Conservation (phyloP, 192 early-diverging fungal species). For the Backusella mclennaniae region DNA sequence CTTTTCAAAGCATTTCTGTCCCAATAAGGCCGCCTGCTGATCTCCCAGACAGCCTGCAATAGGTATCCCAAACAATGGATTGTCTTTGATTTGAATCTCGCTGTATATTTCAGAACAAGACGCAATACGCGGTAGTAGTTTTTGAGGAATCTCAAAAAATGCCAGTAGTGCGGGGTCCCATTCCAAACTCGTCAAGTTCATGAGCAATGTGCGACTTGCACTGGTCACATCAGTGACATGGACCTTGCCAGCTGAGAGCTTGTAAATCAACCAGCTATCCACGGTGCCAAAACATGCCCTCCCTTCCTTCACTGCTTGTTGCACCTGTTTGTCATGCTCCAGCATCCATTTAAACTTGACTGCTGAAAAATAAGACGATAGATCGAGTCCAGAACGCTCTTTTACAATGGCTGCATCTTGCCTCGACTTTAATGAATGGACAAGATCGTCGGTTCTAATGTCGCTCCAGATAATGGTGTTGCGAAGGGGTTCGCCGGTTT, state of each 20-base stretch:
- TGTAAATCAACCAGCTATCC: constrained; percentile 95
- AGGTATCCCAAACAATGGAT: constrained; percentile 65
- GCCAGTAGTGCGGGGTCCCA: constrained; percentile 74
- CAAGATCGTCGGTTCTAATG: constrained; percentile 75
- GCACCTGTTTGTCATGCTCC: constrained; percentile 70
- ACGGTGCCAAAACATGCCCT: constrained; percentile 85
- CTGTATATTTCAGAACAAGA: constrained; percentile 86
- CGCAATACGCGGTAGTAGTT: constrained; percentile 68
- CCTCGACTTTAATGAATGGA: constrained; percentile 58
- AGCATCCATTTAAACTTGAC: constrained; percentile 92
- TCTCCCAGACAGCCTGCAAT: constrained; percentile 89
- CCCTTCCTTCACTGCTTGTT: constrained; percentile 69
- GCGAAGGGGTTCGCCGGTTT: constrained; percentile 75
- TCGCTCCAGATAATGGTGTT: constrained; percentile 94
- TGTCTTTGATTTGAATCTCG: constrained; percentile 41
- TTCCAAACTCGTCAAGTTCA: constrained; percentile 77
- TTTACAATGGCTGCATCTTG: constrained; percentile 22
- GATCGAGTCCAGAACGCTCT: constrained; percentile 76
- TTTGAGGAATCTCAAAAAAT: constrained; percentile 68
- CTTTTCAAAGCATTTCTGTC: constrained; percentile 83
- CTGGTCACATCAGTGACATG: constrained; percentile 94
- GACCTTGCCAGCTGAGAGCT: constrained; percentile 74
- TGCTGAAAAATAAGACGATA: constrained; percentile 92
- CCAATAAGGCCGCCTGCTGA: constrained; percentile 93
- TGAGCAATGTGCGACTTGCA: constrained; percentile 91